Conservation (phyloP, 1,284 basidiomycete species). For the Mycena citricolor region DNA sequence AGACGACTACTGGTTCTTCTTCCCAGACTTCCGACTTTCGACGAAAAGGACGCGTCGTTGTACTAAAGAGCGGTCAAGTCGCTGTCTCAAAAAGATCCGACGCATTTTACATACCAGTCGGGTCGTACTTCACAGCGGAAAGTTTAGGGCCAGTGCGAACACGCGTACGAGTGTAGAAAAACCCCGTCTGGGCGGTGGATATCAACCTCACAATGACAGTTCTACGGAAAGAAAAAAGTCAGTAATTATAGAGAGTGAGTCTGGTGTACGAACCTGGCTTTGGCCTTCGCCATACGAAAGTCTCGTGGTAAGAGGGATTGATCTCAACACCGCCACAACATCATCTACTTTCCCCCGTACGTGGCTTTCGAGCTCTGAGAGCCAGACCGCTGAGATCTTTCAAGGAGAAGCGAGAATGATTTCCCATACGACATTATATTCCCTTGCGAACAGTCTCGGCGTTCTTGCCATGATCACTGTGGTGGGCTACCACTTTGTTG, state of each 20-base stretch:
- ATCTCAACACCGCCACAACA: conserved; percentile 12
- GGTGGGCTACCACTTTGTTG: conserved; percentile 84
- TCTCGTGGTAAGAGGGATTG: neutral
- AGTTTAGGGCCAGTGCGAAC: conserved; percentile 71
- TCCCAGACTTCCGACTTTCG: conserved; percentile 24
- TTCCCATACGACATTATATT: conserved; percentile 76
- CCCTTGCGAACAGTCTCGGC: conserved; percentile 81
- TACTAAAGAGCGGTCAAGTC: conserved; percentile 9
- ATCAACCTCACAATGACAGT: conserved; percentile 84
- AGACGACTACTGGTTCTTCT: conserved; percentile 17
- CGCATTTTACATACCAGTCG: conserved; percentile 58
- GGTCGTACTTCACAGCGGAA: conserved; percentile 87
- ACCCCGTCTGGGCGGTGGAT: conserved; percentile 87
- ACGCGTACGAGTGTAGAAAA: conserved; percentile 83
- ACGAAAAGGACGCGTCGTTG: conserved; percentile 27
- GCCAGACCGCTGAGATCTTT: neutral
- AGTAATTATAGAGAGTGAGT: neutral
- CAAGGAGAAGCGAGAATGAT: conserved; percentile 54
- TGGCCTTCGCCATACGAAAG: conserved; percentile 20
- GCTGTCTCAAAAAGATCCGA: neutral
- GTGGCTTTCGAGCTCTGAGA: conserved; percentile 5
- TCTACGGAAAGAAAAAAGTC: conserved; percentile 41
- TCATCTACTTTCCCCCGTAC: conserved; percentile 13
- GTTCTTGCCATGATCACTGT: conserved; percentile 81
- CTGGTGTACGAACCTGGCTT: conserved; percentile 13